Evolutionary conservation across 2,329 filamentous ascomycete species (phyloP), one percentile per base, ranked within the genome.

Genomic region (Gnomoniopsis smithogilvyi): DNA sequence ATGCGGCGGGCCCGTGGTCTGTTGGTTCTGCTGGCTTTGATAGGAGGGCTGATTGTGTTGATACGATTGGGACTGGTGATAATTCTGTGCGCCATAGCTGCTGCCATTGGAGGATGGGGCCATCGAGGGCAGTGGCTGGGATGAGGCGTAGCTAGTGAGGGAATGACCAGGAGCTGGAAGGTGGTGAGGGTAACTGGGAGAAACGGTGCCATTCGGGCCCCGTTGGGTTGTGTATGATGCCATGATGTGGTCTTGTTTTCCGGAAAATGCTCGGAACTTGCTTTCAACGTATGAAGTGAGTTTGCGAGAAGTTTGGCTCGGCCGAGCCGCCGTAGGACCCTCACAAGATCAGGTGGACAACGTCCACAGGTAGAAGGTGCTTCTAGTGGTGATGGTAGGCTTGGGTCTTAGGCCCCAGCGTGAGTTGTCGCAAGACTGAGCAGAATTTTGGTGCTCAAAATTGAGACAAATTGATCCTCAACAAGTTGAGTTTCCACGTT

Each of bases 61-160:
- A 30, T 62, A 60, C n/a, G 51, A 15, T 19, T 60, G 57, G 21
- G 60, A 51, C 38, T 62, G 60, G 34, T 48, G 38, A 26, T 62
- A 62, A 33, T 36, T 51, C 3, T 56, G 50, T 26, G 52, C 26
- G 38, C 50, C 57, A 38, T 60, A 62, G 8, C 41, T 24, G 43
- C 30, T 54, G 17, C 60, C 60, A n/a, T 60, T 62, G n/a, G 43
- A 50, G n/a, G 60, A 52, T 15, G 60, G 41, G 11, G 57, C 60
- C 60, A 62, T 62, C 21, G 60, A 60, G 3, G 60, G 60, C 33
- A 60, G 36, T 0, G 60, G 15, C n/a, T 62, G 60, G 24, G 60
- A 38, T 15, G 53, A 46, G 21, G 56, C 21, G 14, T 62, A 62
- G 46, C 49, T 56, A 33, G 36, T 50, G 45, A 60, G 60, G 30